Conservation (phyloP, 371 early-diverging fungal species). For the Vairimorpha necatrix region DNA sequence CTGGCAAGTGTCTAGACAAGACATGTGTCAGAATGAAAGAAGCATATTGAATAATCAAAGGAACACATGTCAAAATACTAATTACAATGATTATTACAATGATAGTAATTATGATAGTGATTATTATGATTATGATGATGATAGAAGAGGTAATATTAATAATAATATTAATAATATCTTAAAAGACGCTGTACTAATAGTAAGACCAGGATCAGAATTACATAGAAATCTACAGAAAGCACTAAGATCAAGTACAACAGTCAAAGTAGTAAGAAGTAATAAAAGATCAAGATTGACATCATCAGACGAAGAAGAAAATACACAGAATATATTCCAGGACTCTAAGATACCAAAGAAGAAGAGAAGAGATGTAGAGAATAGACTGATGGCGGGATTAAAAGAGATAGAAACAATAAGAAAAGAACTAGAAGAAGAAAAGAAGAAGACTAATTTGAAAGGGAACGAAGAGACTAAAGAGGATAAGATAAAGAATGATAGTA, state of each 20-base stretch:
- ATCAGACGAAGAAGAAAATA: not conserved
- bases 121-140: too few species aligned
- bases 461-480: not conserved
- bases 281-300: not conserved
- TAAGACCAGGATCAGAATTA: not conserved
- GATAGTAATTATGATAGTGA: too few species aligned
- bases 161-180: too few species aligned
- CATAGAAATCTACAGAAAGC: not conserved
- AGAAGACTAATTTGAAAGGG: not conserved
- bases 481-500: not conserved
- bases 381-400: not conserved
- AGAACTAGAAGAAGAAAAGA: not conserved
- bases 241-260: not conserved
- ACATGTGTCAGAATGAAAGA: too few species aligned
- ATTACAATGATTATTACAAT: too few species aligned
- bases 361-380: not conserved
- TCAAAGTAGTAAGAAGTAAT: not conserved
- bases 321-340: conserved; percentile 2
- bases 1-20: too few species aligned
- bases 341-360: not conserved
- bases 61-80: too few species aligned
- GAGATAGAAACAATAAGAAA: not conserved
- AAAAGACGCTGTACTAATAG: not conserved
- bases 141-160: too few species aligned
- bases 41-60: too few species aligned